Evolutionary conservation across 805 yeast species (phyloP), one percentile per base, ranked within the genome.

Genomic region (Starmerella tilneyi): DNA sequence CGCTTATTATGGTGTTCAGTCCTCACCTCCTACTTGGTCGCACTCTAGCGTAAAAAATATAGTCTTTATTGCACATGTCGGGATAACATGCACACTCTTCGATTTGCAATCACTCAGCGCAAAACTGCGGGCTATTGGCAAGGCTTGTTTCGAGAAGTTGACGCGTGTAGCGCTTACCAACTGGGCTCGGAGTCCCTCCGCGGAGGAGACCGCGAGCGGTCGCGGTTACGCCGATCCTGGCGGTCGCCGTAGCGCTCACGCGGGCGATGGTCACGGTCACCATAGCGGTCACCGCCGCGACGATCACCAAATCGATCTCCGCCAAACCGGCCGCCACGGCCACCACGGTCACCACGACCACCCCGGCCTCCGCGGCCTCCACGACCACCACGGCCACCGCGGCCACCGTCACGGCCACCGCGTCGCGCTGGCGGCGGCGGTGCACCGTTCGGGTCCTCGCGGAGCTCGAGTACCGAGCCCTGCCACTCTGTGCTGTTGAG

Each of bases 401-500:
- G 65, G 47, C 71, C 72, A 54, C 72, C 73, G 34, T 50, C 46
- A 12, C 38, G 49, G 35, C 44, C 21, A 47, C 68, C 69, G 54
- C 72, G 65, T 38, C 43, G 52, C 46, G 44, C 56, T 40, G 48
- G 55, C 33, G 76, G 57, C 67, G 73, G 64, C 62, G 62, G 58
- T 15, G 63, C 62, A 16, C 62, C 62, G 11, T 56, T 49, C 32
- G 58, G 73, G 59, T 85, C 96, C 67, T 78, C 84, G 69, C 79
- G 84, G 44, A 86, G 82, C 40, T 74, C 63, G 44, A 86, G 69
- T 41, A 70, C 67, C 43, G 75, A 62, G 55, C 86, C 94, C 61
- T 75, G 75, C 71, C 76, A 78, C 50, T 79, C 89, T 50, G 76
- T 69, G 54, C 50, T 94, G 61, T 85, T 86, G 56, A 92, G 69